Conservation (phyloP, 768 basidiomycete species). For the Cyclocybe cylindracea region DNA sequence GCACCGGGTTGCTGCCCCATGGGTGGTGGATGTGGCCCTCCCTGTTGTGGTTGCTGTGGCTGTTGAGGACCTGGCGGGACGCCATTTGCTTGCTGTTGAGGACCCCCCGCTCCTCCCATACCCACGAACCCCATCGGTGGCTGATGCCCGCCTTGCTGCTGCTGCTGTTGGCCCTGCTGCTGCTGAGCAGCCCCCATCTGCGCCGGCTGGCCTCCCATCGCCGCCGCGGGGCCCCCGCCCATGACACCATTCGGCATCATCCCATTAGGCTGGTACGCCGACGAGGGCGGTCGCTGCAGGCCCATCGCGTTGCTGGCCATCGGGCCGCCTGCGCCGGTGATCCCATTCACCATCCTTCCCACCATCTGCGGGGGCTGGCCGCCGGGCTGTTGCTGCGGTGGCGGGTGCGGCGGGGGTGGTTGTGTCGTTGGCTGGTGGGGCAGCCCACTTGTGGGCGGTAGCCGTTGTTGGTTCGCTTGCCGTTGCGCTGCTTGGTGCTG, state of each 20-base stretch:
- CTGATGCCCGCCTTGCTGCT: slow-evolving; percentile 36
- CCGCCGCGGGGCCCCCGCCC: slow-evolving; percentile 6
- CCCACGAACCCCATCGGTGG: background rate
- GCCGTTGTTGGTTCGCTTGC: slow-evolving; percentile 23
- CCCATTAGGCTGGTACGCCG: slow-evolving; percentile 23
- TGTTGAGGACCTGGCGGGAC: slow-evolving; percentile 35
- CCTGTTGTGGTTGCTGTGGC: slow-evolving; percentile 5
- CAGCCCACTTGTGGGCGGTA: slow-evolving; percentile 6
- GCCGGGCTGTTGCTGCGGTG: background rate
- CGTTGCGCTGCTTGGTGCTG: slow-evolving; percentile 29
- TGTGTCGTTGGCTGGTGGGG: slow-evolving; percentile 3
- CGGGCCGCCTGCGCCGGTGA: slow-evolving; percentile 16
- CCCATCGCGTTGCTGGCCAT: slow-evolving; percentile 9
- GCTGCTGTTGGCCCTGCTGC: slow-evolving; percentile 22
- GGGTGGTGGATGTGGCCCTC: too few relatives aligned
- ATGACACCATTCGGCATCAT: slow-evolving; percentile 26
- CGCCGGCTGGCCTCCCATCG: slow-evolving; percentile 21
- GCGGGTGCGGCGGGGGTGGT: background rate
- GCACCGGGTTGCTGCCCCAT: too few relatives aligned
- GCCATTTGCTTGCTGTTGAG: slow-evolving; percentile 19
- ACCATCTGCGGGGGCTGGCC: background rate
- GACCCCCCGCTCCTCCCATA: slow-evolving; percentile 9
- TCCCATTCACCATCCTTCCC: slow-evolving; percentile 4
- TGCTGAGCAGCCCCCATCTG: slow-evolving; percentile 21
- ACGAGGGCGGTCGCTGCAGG: slow-evolving; percentile 12